A percentile compares a stretch with the other conserved stretches of the same genome.
These are phyloP conservation scores for Fraxinus dipetala DNA, from an alignment of 305 asterid species.

Conservation along the genomic window DNA sequence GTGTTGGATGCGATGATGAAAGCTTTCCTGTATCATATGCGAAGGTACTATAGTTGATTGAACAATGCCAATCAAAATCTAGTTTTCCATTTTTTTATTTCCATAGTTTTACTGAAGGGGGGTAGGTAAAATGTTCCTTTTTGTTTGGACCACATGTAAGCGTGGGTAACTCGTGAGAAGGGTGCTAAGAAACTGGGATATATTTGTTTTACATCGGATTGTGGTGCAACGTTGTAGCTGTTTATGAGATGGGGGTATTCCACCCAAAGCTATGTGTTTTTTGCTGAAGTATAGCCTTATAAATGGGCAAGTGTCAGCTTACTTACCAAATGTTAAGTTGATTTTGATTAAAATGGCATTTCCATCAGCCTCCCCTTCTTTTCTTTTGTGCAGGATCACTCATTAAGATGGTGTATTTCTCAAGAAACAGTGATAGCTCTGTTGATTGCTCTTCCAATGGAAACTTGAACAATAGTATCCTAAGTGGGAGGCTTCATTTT, in stretches of 20 bases:
- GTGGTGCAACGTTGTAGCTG: not conserved
- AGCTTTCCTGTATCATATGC: not conserved
- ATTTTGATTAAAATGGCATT: conserved; percentile 18
- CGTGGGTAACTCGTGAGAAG: not conserved
- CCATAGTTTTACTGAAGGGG: not conserved
- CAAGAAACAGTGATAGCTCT: conserved; percentile 41
- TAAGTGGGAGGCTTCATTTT: conserved; percentile 63
- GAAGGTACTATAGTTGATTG: not conserved
- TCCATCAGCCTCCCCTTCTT: conserved; percentile 7
- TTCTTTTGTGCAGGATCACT: conserved; percentile 55
- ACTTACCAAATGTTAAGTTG: not conserved
- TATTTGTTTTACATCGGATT: not conserved
- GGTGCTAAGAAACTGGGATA: not conserved
- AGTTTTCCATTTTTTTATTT: not conserved
- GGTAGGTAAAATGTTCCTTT: not conserved
- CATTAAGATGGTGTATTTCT: conserved; percentile 73
- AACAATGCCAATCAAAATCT: not conserved
- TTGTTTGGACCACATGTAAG: not conserved
- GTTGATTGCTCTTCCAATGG: conserved; percentile 35
- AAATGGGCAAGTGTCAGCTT: not conserved
- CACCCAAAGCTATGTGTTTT: not conserved
- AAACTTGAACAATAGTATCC: conserved; percentile 30
- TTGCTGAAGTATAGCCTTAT: not conserved
- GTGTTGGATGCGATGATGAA: not conserved
- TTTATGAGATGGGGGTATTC: not conserved